Evolutionary conservation across 2,329 filamentous ascomycete species (phyloP).

Genomic region (Colletotrichum sp.): DNA sequence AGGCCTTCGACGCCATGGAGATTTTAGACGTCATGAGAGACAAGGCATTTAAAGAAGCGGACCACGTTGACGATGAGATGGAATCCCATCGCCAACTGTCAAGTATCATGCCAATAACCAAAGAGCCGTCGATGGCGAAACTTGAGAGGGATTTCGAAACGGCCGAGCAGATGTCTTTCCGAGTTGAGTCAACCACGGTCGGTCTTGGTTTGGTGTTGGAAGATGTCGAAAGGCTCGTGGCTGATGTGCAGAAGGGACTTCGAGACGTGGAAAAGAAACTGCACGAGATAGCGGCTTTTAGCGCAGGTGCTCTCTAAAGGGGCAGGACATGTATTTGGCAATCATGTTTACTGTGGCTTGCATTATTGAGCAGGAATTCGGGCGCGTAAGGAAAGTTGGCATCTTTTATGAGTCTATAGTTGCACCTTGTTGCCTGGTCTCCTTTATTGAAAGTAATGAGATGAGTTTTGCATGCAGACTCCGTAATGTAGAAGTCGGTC

Average conservation of each 20-base stretch:
- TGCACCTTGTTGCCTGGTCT: background rate
- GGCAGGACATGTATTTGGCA: background rate
- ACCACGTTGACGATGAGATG: background rate
- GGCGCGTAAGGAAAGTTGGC: background rate
- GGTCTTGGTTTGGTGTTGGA: background rate
- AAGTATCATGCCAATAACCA: background rate
- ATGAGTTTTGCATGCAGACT: background rate
- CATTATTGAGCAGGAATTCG: background rate
- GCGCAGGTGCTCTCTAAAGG: background rate
- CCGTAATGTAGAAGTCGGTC: background rate
- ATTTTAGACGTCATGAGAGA: background rate
- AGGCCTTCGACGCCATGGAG: background rate
- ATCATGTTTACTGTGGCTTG: background rate
- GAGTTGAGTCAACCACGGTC: background rate
- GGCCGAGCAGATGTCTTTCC: background rate
- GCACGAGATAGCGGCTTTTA: background rate
- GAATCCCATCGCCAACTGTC: background rate
- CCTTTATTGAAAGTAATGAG: background rate
- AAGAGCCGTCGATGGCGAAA: background rate
- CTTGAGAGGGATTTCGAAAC: background rate
- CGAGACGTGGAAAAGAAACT: background rate
- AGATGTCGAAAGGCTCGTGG: background rate
- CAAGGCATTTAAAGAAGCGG: background rate
- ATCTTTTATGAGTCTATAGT: background rate
- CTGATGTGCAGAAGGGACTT: background rate